phyloP scores from a whole-genome alignment of 768 basidiomycete genomes.

The Lactifluus hygrophoroides region DNA sequence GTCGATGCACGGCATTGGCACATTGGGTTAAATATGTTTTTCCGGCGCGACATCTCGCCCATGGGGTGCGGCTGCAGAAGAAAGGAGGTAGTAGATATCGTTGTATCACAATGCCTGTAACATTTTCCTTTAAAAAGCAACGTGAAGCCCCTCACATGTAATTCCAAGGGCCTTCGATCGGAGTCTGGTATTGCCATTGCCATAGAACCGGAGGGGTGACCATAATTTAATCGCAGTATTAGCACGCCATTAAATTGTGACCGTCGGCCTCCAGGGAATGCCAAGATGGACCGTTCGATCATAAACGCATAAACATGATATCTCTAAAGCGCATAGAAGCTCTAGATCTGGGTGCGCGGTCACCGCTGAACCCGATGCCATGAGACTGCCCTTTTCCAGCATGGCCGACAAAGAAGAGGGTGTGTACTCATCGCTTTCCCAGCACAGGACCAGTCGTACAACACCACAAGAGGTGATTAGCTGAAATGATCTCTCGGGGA shows the following conservation, averaged over 20 bases:
- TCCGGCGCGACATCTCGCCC: neutral
- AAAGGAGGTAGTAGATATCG: conserved; percentile 7
- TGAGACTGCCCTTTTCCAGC: neutral
- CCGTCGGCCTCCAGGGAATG: too few species aligned
- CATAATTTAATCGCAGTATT: neutral
- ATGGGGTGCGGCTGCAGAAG: neutral
- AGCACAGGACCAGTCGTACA: neutral
- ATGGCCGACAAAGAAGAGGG: neutral
- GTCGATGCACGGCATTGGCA: neutral
- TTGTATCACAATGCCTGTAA: conserved; percentile 7
- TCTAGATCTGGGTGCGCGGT: neutral
- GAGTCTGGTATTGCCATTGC: neutral
- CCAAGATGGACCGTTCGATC: neutral
- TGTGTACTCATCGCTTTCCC: neutral
- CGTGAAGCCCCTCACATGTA: neutral
- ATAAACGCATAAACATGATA: neutral
- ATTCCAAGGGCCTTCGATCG: neutral
- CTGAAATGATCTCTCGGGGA: neutral
- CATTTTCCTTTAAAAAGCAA: neutral
- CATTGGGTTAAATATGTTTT: neutral
- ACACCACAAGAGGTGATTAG: neutral
- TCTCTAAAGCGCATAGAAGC: neutral
- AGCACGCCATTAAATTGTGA: too few species aligned
- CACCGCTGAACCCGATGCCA: neutral
- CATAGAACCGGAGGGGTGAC: too few species aligned